Percentiles rank a stretch among this genome's conserved stretches.
Conservation (phyloP, 148 eudicot species). For the Silene conica region DNA sequence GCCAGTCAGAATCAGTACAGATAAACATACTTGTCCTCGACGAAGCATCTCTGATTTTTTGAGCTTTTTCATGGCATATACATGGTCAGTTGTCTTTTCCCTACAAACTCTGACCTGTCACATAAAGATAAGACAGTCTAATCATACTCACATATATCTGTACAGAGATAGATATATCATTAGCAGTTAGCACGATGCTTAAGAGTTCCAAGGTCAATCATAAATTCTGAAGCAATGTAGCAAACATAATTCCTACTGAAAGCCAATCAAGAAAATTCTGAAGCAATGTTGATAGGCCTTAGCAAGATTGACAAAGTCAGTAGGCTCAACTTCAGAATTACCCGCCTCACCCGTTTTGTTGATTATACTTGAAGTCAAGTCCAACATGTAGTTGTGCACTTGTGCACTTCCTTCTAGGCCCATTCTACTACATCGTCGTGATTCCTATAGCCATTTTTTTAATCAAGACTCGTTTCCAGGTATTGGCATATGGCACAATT, state of each 20-base stretch:
- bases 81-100: slow-evolving; percentile 76
- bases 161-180: neutral
- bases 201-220: neutral
- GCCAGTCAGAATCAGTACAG: slow-evolving; percentile 15
- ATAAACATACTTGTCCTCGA: slow-evolving; percentile 76
- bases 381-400: too few species aligned
- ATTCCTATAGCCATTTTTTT: neutral
- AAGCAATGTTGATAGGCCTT: too few species aligned
- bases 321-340: too few species aligned
- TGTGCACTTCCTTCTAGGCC: too few species aligned
- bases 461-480: neutral
- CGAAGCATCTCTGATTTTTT: slow-evolving; percentile 98
- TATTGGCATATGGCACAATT: neutral
- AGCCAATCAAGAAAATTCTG: too few species aligned
- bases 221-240: too few species aligned
- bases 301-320: too few species aligned
- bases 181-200: slow-evolving; percentile 7
- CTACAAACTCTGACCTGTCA: slow-evolving; percentile 83
- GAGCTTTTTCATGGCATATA: slow-evolving; percentile 96
- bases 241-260: too few species aligned
- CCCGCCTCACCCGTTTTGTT: too few species aligned
- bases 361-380: too few species aligned
- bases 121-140: slow-evolving; percentile 12
- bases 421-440: too few species aligned
- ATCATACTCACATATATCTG: neutral